Conservation (phyloP, 495 filamentous ascomycete genomes). For the Cladorrhinum samala region DNA sequence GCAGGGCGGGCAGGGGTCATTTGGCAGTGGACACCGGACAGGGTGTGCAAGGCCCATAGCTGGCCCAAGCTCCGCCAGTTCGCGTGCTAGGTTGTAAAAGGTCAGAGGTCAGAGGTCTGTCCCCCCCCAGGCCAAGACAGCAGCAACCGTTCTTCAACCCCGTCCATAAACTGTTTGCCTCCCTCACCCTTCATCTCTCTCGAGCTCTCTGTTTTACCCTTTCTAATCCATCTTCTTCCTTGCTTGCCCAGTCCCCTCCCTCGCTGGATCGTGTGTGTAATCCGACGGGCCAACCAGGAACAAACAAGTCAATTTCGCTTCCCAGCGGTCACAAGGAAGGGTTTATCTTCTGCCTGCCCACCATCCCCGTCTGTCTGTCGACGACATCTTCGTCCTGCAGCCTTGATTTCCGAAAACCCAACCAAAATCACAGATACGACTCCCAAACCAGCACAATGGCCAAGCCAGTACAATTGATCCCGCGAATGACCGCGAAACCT, state of each 20-base stretch:
- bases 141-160: background rate
- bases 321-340: background rate
- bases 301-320: background rate
- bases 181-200: background rate
- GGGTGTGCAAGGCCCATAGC: background rate
- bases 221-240: background rate
- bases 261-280: conserved; percentile 6
- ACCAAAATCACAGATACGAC: background rate
- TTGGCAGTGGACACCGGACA: background rate
- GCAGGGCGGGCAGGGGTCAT: too few species aligned
- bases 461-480: conserved; percentile 52
- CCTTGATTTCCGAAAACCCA: too few species aligned
- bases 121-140: too few species aligned
- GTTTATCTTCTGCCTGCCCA: too few species aligned
- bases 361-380: too few species aligned
- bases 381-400: too few species aligned
- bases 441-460: conserved; percentile 22
- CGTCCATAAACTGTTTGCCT: conserved; percentile 4
- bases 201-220: background rate
- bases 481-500: conserved; percentile 53
- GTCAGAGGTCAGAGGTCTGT: background rate
- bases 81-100: conserved; percentile 4
- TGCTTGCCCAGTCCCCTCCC: background rate
- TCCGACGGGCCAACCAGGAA: conserved; percentile 1
- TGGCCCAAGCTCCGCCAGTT: conserved; percentile 13